Percentiles rank a stretch among this genome's conserved stretches.
These are phyloP conservation scores for Macrocybe sp. DNA, from an alignment of 1,284 basidiomycete species.

Conservation along the genomic window DNA sequence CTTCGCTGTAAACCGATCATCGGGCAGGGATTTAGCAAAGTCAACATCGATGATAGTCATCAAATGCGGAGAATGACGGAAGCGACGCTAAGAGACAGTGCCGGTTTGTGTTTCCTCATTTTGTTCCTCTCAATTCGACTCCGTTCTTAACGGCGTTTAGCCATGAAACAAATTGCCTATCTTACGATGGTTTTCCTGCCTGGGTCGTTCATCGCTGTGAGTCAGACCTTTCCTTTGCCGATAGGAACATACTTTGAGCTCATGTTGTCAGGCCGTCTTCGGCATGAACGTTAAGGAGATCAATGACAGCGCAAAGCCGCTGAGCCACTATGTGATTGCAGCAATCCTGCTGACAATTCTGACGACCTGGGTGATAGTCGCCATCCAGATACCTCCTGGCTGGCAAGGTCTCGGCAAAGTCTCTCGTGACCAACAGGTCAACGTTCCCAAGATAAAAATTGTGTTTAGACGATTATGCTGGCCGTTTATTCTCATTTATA, in stretches of 20 bases:
- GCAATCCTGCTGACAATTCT: conserved; percentile 39
- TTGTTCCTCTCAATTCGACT: neutral
- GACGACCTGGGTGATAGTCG: conserved; percentile 43
- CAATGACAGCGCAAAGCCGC: conserved; percentile 23
- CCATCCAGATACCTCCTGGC: conserved; percentile 22
- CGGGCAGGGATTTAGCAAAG: conserved; percentile 41
- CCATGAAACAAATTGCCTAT: conserved; percentile 53
- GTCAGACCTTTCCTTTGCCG: conserved; percentile 13
- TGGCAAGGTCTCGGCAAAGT: too few relatives aligned
- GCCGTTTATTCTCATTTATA: too few relatives aligned
- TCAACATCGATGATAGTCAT: conserved; percentile 45
- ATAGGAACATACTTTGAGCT: neutral
- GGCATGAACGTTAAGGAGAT: conserved; percentile 46
- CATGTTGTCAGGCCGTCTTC: conserved; percentile 26
- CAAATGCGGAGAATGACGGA: conserved; percentile 42
- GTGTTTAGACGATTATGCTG: neutral
- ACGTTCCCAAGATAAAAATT: neutral
- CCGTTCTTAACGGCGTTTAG: conserved; percentile 12
- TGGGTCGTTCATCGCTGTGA: conserved; percentile 45
- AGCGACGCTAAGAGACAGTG: conserved; percentile 42
- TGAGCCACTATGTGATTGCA: conserved; percentile 35
- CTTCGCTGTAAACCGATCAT: neutral
- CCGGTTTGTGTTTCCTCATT: conserved; percentile 21
- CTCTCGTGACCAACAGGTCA: too few relatives aligned
- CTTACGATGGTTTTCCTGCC: conserved; percentile 56